Conservation (phyloP, 441 rosid genomes). For the Gossypium gossypioides region DNA sequence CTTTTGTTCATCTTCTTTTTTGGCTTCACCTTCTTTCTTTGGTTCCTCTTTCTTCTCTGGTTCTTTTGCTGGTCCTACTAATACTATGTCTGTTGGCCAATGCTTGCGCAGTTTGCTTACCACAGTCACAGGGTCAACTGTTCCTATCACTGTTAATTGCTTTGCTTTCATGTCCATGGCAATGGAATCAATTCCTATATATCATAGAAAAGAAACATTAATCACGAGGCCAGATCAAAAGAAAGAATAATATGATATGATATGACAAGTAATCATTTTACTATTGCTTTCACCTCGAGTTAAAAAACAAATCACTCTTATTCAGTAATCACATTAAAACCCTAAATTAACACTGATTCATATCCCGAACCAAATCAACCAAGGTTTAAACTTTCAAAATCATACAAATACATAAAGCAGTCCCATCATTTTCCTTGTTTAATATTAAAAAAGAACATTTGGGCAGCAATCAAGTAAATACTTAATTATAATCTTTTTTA, state of each 20-base stretch:
- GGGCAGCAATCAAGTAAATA: not conserved
- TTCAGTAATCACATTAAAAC: too few relatives aligned
- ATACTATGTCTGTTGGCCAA: constrained; percentile 58
- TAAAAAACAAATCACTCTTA: not conserved
- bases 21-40: constrained; percentile 24
- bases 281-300: constrained; percentile 16
- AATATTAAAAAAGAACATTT: not conserved
- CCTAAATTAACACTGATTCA: too few relatives aligned
- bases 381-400: not conserved
- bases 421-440: not conserved
- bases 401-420: not conserved
- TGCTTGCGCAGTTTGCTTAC: constrained; percentile 79
- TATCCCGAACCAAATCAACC: too few relatives aligned
- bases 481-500: not conserved
- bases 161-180: constrained; percentile 70
- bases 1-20: constrained; percentile 37
- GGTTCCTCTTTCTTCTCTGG: constrained; percentile 74
- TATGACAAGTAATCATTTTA: constrained; percentile 16
- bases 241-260: not conserved
- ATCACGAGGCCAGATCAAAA: not conserved
- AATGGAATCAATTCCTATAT: constrained; percentile 75
- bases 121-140: constrained; percentile 59
- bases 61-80: constrained; percentile 84
- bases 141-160: constrained; percentile 69
- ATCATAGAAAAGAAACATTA: not conserved